phyloP scores from a whole-genome alignment of 148 eudicot species.

The Chenopodium formosanum region DNA sequence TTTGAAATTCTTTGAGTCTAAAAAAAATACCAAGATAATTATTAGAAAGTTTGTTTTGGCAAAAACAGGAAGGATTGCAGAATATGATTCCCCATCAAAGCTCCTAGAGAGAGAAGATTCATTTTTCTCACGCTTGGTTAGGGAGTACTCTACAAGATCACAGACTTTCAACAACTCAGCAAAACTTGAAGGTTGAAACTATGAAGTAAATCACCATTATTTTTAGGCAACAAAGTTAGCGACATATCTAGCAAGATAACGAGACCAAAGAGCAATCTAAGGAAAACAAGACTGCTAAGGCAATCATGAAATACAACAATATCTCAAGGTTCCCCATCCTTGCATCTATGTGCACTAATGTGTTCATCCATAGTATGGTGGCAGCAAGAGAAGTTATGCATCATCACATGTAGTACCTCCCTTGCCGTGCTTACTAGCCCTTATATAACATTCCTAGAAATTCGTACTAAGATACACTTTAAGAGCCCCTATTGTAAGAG shows the following conservation, averaged over 20 bases:
- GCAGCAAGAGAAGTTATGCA: not conserved
- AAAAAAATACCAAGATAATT: not conserved
- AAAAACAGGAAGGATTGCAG: slow-evolving; percentile 86
- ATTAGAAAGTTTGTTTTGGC: not conserved
- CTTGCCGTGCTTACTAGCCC: not conserved
- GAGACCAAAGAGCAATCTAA: not conserved
- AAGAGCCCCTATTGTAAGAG: not conserved
- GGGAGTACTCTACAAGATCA: slow-evolving; percentile 86
- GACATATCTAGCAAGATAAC: not conserved
- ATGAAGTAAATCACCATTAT: not conserved
- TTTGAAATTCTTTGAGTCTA: not conserved
- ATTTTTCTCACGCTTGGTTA: slow-evolving; percentile 80
- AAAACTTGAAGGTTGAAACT: slow-evolving; percentile 18
- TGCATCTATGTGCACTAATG: not conserved
- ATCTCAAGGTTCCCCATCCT: not conserved
- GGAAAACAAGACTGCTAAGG: slow-evolving; percentile 1
- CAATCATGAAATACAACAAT: not conserved
- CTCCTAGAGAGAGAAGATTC: slow-evolving; percentile 83
- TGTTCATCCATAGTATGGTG: not conserved
- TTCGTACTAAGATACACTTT: not conserved
- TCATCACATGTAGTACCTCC: not conserved
- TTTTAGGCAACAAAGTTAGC: not conserved
- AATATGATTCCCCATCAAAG: slow-evolving; percentile 80
- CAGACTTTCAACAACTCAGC: slow-evolving; percentile 46
- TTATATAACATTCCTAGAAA: not conserved